These are phyloP conservation scores for Cornus kousa DNA, from an alignment of 148 eudicot species.

Conservation along the genomic window DNA sequence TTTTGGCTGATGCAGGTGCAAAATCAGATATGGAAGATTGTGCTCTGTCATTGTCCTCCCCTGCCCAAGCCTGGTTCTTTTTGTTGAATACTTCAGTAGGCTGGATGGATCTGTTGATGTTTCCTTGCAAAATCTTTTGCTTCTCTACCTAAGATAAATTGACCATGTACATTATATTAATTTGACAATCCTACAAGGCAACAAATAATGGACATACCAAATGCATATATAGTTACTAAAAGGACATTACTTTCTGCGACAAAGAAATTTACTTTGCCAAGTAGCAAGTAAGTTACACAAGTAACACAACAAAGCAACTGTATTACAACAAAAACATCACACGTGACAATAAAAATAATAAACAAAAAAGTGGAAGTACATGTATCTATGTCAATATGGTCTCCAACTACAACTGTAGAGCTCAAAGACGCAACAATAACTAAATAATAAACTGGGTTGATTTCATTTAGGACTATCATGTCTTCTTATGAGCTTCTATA, in stretches of 20 bases:
- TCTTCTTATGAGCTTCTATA: too few species aligned
- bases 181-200: background rate
- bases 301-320: background rate
- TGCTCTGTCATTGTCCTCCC: constrained; percentile 23
- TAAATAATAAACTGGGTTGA: too few species aligned
- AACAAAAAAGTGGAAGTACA: background rate
- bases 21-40: constrained; percentile 23
- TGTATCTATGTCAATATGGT: background rate
- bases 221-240: background rate
- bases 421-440: background rate
- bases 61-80: constrained; percentile 27
- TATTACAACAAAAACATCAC: background rate
- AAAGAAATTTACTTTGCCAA: background rate
- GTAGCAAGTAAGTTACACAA: background rate
- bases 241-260: background rate
- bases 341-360: background rate
- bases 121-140: constrained; percentile 73
- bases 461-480: too few species aligned
- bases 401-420: background rate
- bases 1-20: constrained; percentile 25
- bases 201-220: background rate
- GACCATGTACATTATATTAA: background rate
- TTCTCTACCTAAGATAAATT: constrained; percentile 69
- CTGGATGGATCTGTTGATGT: constrained; percentile 35
- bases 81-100: constrained; percentile 21